Conservation (phyloP, 1,284 basidiomycete genomes). For the Trametes sp. region DNA sequence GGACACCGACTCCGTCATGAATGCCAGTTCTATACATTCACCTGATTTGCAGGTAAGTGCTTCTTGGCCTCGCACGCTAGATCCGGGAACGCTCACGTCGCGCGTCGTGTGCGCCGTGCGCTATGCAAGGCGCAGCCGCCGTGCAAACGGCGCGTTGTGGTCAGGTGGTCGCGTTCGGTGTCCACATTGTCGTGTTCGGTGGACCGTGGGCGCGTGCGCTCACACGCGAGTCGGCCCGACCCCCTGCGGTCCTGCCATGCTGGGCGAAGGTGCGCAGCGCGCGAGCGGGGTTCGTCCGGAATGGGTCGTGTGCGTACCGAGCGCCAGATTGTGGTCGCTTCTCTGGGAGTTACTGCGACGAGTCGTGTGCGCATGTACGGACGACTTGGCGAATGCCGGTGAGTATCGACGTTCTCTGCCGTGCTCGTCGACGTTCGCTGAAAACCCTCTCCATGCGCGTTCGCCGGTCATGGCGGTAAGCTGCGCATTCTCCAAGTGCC, state of each 20-base stretch:
- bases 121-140: background rate
- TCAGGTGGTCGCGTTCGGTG: background rate
- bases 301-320: background rate
- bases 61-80: background rate
- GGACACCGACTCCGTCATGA: too few species aligned
- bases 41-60: background rate
- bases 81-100: conserved; percentile 4
- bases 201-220: background rate
- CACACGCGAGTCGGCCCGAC: conserved; percentile 10
- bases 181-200: background rate
- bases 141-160: background rate
- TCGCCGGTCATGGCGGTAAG: too few species aligned
- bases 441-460: too few species aligned
- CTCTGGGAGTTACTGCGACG: background rate
- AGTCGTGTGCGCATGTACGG: background rate
- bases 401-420: background rate
- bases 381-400: background rate
- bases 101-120: background rate
- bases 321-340: background rate
- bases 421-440: background rate
- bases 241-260: background rate
- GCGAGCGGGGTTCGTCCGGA: background rate
- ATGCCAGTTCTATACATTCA: background rate
- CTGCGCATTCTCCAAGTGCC: too few species aligned
- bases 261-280: conserved; percentile 10